Evolutionary conservation across 345 rosid species (phyloP), one percentile per base, ranked within the genome.

Genomic region (Pseudoturritis turrita): DNA sequence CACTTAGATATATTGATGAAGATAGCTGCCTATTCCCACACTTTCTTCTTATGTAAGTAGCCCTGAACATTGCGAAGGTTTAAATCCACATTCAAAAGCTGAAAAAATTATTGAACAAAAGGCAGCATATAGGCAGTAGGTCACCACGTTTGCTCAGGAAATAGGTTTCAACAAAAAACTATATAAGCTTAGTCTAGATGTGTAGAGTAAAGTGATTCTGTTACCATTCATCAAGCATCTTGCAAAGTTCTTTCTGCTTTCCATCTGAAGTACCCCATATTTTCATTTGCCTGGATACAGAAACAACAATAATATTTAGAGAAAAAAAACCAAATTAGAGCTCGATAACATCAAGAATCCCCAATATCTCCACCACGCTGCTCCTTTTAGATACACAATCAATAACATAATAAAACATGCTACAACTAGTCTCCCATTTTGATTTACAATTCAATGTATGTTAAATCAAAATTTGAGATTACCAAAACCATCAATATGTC

Each of bases 161-260:
- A 67, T 28, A 58, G 15, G 40, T 7, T 56, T 41, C 50, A 18
- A 74, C 59, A 26, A 5, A 26, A 5, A 14, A 19, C 21, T 39
- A 36, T 45, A 35, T 46, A 53, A 57, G 45, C 29, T 60, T 50
- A 51, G 37, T 72, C 43, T 41, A 66, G 5, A 70, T 15, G 43
- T 28, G 52, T 79, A 77, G 80, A 37, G 39, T 43, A 46, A n/a
- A 51, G 63, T 28, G 46, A 58, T 66, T 58, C 11, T 49, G 28
- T 22, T 82, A 91, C 99, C 99, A 95, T 85, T 95, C 99, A 84
- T 89, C 99, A 58, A 95, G 89, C 96, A 95, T 81, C 86, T 87
- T 84, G 87, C 89, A 73, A 49, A 95, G 90, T 80, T 84, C 88
- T 73, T 62, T 82, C 85, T 87, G 93, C 84, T 91, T 95, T 82